These are phyloP conservation scores for Septoria petroselini DNA, from an alignment of 2,329 filamentous ascomycete species.

Conservation along the genomic window DNA sequence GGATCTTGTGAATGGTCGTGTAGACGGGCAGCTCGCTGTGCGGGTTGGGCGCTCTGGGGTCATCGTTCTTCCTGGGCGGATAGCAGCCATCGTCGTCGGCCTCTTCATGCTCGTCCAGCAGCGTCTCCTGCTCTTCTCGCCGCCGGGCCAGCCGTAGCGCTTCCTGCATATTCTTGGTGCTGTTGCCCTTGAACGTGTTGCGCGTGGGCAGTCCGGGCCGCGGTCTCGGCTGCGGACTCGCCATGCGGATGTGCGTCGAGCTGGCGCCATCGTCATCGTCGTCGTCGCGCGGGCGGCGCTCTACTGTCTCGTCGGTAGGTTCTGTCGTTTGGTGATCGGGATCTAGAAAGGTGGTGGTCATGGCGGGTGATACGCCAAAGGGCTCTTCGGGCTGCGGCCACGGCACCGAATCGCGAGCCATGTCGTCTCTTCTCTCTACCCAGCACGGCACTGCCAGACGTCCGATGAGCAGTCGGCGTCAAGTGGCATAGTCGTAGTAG, in stretches of 20 bases:
- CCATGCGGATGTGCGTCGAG: conserved; percentile 31
- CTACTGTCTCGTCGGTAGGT: background rate
- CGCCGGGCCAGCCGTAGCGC: conserved; percentile 42
- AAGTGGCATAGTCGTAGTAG: no score
- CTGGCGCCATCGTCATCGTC: conserved; percentile 17
- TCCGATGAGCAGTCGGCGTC: no score
- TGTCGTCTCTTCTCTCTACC: background rate
- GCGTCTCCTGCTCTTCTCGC: conserved; percentile 49
- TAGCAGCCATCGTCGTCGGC: conserved; percentile 49
- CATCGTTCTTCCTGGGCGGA: conserved; percentile 39
- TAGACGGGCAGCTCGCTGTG: conserved; percentile 68
- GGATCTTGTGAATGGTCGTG: conserved; percentile 66
- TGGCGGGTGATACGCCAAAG: background rate
- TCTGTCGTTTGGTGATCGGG: conserved; percentile 11
- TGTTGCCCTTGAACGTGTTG: conserved; percentile 32
- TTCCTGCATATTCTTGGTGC: conserved; percentile 39
- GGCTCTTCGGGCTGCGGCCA: background rate
- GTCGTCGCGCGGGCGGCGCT: conserved; percentile 2
- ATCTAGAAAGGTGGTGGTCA: conserved; percentile 1
- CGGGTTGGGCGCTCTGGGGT: conserved; percentile 50
- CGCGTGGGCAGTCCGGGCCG: conserved; percentile 33
- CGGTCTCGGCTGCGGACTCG: conserved; percentile 24
- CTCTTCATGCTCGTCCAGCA: conserved; percentile 46
- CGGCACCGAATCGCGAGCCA: conserved; percentile 1
- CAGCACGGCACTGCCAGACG: no score